Percentiles rank a stretch among this genome's conserved stretches.
Conservation (phyloP, 73 alveolate species). For the Blepharisma japonicum region DNA sequence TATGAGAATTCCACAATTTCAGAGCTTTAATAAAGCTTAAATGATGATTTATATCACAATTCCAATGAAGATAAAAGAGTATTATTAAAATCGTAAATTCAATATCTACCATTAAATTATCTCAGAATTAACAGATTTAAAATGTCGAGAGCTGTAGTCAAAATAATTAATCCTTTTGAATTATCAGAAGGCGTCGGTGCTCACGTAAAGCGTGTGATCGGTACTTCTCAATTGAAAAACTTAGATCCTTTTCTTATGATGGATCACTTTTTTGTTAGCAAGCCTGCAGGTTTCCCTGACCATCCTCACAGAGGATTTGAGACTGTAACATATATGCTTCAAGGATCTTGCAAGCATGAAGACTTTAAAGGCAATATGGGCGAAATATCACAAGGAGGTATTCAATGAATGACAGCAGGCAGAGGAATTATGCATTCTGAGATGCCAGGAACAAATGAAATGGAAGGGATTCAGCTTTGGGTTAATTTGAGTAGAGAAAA, state of each 20-base stretch:
- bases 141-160: too few species aligned
- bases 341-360: slow-evolving; percentile 79
- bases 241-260: slow-evolving; percentile 83
- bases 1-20: too few species aligned
- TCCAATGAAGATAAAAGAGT: too few species aligned
- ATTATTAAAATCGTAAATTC: too few species aligned
- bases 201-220: slow-evolving; percentile 70
- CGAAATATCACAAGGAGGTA: slow-evolving; percentile 63
- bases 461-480: slow-evolving; percentile 84
- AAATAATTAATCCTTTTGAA: background rate
- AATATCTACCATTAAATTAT: too few species aligned
- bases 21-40: too few species aligned
- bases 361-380: slow-evolving; percentile 73
- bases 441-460: slow-evolving; percentile 70
- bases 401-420: slow-evolving; percentile 98
- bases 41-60: too few species aligned
- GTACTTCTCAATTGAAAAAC: slow-evolving; percentile 44
- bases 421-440: slow-evolving; percentile 93
- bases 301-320: slow-evolving; percentile 98
- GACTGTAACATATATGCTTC: slow-evolving; percentile 87
- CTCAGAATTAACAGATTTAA: too few species aligned
- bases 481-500: slow-evolving; percentile 60
- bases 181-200: slow-evolving; percentile 85
- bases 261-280: slow-evolving; percentile 59
- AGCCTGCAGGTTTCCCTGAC: slow-evolving; percentile 97